These are phyloP conservation scores for Zopfia rhizophila DNA, from an alignment of 2,329 filamentous ascomycete genomes.

Conservation along the genomic window DNA sequence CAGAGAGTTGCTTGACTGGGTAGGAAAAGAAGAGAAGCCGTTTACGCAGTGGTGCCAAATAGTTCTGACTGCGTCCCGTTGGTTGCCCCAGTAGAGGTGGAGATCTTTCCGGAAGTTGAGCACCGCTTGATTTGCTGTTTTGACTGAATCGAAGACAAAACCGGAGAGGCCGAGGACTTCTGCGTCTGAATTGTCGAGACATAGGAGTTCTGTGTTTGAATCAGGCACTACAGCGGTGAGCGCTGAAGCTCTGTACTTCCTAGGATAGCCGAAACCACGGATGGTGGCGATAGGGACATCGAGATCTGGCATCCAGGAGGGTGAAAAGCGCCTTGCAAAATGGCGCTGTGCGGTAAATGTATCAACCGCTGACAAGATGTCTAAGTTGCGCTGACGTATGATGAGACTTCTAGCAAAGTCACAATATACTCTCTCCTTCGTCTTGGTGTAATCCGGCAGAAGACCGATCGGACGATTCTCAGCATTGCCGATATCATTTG, in stretches of 20 bases:
- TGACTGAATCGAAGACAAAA: conserved; percentile 10
- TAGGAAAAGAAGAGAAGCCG: background rate
- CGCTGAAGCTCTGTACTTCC: conserved; percentile 23
- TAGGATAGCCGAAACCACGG: conserved; percentile 21
- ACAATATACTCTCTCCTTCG: conserved; percentile 15
- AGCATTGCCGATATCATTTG: conserved; percentile 15
- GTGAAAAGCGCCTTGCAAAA: background rate
- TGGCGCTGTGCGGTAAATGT: conserved; percentile 4
- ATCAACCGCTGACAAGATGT: conserved; percentile 19
- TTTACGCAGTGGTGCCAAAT: conserved; percentile 13
- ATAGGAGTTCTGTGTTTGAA: background rate
- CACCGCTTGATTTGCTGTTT: background rate
- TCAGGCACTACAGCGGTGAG: conserved; percentile 10
- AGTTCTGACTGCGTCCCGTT: conserved; percentile 2
- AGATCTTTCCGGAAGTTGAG: conserved; percentile 10
- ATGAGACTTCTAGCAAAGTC: conserved; percentile 19
- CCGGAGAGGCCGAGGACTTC: conserved; percentile 6
- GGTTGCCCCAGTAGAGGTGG: conserved; percentile 3
- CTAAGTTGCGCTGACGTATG: conserved; percentile 8
- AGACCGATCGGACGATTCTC: background rate
- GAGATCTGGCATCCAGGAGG: conserved; percentile 24
- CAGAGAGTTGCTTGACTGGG: background rate
- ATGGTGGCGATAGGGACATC: conserved; percentile 22
- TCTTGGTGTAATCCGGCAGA: conserved; percentile 18
- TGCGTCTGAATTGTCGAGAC: background rate